Base-by-base conservation (phyloP, 2,329 filamentous ascomycete species). In the Onygenales sp. region DNA sequence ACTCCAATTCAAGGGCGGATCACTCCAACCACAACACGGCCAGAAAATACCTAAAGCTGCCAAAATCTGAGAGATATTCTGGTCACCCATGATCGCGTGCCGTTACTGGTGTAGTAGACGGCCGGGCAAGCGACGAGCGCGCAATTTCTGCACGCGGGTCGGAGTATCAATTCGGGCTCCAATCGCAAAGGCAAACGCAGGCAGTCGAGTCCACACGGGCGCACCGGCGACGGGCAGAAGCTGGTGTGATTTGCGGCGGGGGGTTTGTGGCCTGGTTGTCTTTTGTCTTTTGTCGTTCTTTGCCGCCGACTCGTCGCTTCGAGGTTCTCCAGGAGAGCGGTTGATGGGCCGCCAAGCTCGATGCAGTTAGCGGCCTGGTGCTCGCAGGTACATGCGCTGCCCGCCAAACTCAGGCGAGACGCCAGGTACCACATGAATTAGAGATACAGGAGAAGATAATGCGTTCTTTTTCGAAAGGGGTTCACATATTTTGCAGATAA, bases 31-130 rank as follows among this genome's bases (percentile, higher is more conserved):
- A 48, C 27, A 27, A 27, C 31, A 37, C 17, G 52, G 3, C 11
- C 27, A 21, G 54, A 36, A 58, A 61, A 59, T 64, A 76, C 75
- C 74, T 51, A 79, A 67, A 47, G 76, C 76, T 54, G 76, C 76
- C 51, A 79, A 66, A 59, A 79, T 77, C 44, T 74, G 70, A 39
- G 71, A 72, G 58, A 79, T 77, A 61, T 54, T 56, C 32, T 49
- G 52, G 50, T 52, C 50, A 44, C 42, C 50, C 50, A 52, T 52
- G 50, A 40, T 52, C 33, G 33, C 50, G 46, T 52, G 31, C 32
- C 49, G 39, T 42, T n/a, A 13, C 2, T 36, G 33, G 17, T 44
- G n/a, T 50, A 13, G 1, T 14, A 14, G 31, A 39, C 31, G 21
- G 31, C 4, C n/a, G 48, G 14, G 6, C 17, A 17, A n/a, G 37